These are phyloP conservation scores for Polytrichum commune DNA, from an alignment of 225 moss, liverwort and hornwort genomes.

Conservation along the genomic window DNA sequence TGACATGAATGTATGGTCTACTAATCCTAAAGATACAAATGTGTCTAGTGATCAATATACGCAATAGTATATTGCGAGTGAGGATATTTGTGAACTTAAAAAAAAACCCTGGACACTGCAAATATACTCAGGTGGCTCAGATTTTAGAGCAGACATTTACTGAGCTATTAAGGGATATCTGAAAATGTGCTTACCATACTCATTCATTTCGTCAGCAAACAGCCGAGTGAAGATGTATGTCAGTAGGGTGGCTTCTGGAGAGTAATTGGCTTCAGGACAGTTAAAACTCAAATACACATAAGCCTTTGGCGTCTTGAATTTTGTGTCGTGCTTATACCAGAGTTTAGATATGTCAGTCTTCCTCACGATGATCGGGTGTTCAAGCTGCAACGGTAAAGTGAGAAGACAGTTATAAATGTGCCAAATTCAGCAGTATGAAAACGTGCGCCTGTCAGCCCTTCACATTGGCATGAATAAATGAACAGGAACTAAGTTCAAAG, in stretches of 20 bases:
- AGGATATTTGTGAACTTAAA: too few species aligned
- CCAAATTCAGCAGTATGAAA: too few species aligned
- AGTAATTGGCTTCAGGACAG: constrained; percentile 44
- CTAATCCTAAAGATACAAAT: too few species aligned
- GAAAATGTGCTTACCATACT: constrained; percentile 25
- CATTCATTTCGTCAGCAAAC: constrained; percentile 54
- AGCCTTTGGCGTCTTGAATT: constrained; percentile 49
- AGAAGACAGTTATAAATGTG: too few species aligned
- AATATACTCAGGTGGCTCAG: too few species aligned
- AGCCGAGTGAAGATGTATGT: constrained; percentile 55
- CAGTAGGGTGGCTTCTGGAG: constrained; percentile 50
- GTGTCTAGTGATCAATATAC: too few species aligned
- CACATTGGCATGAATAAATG: too few species aligned
- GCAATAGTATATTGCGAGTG: too few species aligned
- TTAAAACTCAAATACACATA: constrained; percentile 46
- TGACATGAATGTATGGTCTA: too few species aligned
- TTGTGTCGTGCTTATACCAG: constrained; percentile 51
- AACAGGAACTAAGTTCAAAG: not conserved
- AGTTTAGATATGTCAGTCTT: constrained; percentile 46
- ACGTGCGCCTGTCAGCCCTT: too few species aligned
- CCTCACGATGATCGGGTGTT: constrained; percentile 52
- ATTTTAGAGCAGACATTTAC: too few species aligned
- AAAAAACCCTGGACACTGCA: too few species aligned
- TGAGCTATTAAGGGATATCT: not conserved
- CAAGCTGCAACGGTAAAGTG: constrained; percentile 27